These are phyloP conservation scores for Neurospora sp. DNA, from an alignment of 495 filamentous ascomycete species.

Conservation along the genomic window DNA sequence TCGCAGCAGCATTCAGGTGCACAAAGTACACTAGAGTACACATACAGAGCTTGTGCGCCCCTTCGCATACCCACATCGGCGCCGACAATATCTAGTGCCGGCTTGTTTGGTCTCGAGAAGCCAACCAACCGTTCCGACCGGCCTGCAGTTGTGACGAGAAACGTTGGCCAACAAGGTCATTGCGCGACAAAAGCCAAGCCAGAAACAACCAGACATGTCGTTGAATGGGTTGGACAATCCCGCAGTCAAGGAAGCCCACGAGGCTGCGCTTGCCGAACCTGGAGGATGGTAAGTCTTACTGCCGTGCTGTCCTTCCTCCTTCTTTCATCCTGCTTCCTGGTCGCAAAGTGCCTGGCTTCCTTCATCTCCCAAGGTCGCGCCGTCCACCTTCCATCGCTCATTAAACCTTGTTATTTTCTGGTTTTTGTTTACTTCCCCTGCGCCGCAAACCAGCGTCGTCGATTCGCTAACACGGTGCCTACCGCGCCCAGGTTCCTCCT, in stretches of 20 bases:
- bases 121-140: not conserved
- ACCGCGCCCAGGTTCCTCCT: constrained; percentile 69
- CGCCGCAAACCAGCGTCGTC: not conserved
- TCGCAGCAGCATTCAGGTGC: not conserved
- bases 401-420: not conserved
- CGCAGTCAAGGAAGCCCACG: constrained; percentile 74
- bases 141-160: not conserved
- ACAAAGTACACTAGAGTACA: not conserved
- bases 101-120: not conserved
- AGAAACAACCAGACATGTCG: constrained; percentile 56
- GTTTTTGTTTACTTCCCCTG: not conserved
- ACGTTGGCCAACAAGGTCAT: not conserved
- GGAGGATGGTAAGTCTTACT: constrained; percentile 76
- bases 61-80: not conserved
- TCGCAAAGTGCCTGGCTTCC: not conserved
- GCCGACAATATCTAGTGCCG: not conserved
- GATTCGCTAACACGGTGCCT: constrained; percentile 10
- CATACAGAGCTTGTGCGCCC: not conserved
- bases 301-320: not conserved
- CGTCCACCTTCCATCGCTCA: not conserved
- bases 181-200: not conserved
- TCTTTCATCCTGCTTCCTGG: not conserved
- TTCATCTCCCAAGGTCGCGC: not conserved
- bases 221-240: constrained; percentile 89
- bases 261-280: constrained; percentile 65